A percentile compares a stretch with the other conserved stretches of the same genome.
Conservation (phyloP, 2,329 filamentous ascomycete genomes). For the Talaromyces sp. region DNA sequence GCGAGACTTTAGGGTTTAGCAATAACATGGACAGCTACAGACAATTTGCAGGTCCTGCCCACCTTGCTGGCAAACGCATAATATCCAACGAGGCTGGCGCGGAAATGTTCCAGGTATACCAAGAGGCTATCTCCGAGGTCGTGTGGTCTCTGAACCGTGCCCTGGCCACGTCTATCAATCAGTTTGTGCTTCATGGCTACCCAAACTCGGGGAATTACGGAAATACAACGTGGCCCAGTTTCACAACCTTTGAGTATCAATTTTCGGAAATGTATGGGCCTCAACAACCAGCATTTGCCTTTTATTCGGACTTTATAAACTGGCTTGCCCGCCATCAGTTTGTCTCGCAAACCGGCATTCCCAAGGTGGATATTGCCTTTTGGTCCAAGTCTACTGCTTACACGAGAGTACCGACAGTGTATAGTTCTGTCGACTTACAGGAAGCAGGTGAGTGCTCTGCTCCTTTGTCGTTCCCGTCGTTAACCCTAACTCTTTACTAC, state of each 20-base stretch:
- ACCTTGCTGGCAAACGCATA: constrained; percentile 34
- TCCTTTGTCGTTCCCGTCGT: neutral
- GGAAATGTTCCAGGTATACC: constrained; percentile 16
- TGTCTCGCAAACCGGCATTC: constrained; percentile 35
- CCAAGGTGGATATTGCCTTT: constrained; percentile 40
- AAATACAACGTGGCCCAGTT: constrained; percentile 49
- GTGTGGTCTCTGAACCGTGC: constrained; percentile 36
- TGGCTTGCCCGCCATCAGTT: constrained; percentile 36
- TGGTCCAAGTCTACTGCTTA: constrained; percentile 25
- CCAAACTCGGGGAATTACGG: constrained; percentile 39
- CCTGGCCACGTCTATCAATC: constrained; percentile 39
- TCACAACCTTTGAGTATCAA: constrained; percentile 39
- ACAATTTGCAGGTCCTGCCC: constrained; percentile 37
- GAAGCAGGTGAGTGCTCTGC: constrained; percentile 12
- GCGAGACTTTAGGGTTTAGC: constrained; percentile 35
- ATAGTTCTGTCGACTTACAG: constrained; percentile 21
- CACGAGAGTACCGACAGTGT: constrained; percentile 1
- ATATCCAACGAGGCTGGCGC: constrained; percentile 41
- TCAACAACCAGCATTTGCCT: constrained; percentile 41
- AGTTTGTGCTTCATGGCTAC: constrained; percentile 43
- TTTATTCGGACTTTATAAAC: constrained; percentile 33
- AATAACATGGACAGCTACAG: constrained; percentile 37
- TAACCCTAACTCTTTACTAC: constrained; percentile 2
- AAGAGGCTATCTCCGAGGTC: constrained; percentile 22
- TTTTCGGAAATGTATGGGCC: constrained; percentile 38